Percentiles rank a stretch among this genome's conserved stretches.
Evolutionary conservation across 805 yeast species (phyloP).

Genomic region (Spathaspora gorwiae): DNA sequence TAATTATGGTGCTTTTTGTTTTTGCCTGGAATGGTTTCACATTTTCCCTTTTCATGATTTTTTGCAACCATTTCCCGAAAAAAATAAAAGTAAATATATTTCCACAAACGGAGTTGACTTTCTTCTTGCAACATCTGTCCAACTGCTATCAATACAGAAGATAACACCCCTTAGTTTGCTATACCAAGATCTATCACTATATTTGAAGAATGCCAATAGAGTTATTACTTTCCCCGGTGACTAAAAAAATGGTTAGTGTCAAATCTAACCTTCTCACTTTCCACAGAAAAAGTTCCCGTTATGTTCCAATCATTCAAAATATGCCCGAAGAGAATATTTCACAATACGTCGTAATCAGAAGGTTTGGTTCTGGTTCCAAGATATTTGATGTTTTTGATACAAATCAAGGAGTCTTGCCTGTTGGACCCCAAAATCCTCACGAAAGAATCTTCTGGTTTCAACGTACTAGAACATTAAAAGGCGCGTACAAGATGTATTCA

Average conservation of each 20-base stretch:
- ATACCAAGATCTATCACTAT: not conserved
- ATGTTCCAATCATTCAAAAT: constrained; percentile 51
- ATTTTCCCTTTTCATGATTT: too few relatives aligned
- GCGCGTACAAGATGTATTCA: constrained; percentile 57
- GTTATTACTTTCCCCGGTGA: constrained; percentile 51
- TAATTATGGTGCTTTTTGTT: too few relatives aligned
- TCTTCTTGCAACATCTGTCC: not conserved
- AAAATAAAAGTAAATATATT: too few relatives aligned
- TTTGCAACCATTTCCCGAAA: too few relatives aligned
- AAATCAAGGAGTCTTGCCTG: constrained; percentile 29
- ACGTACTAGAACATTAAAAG: constrained; percentile 64
- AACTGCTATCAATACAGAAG: too few relatives aligned
- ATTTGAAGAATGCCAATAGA: constrained; percentile 50
- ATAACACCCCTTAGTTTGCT: too few relatives aligned
- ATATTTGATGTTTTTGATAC: constrained; percentile 51
- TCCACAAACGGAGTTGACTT: not conserved
- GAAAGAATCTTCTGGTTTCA: constrained; percentile 49
- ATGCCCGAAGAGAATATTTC: constrained; percentile 27
- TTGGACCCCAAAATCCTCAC: constrained; percentile 40
- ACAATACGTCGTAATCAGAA: constrained; percentile 46
- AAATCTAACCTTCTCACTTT: constrained; percentile 51
- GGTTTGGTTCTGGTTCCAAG: constrained; percentile 61
- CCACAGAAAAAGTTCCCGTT: constrained; percentile 53
- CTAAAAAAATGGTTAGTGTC: constrained; percentile 56
- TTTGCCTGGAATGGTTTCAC: too few relatives aligned